Evolutionary conservation across 176 grass and related monocot genomes (phyloP).

Genomic region (Musa acuminata): DNA sequence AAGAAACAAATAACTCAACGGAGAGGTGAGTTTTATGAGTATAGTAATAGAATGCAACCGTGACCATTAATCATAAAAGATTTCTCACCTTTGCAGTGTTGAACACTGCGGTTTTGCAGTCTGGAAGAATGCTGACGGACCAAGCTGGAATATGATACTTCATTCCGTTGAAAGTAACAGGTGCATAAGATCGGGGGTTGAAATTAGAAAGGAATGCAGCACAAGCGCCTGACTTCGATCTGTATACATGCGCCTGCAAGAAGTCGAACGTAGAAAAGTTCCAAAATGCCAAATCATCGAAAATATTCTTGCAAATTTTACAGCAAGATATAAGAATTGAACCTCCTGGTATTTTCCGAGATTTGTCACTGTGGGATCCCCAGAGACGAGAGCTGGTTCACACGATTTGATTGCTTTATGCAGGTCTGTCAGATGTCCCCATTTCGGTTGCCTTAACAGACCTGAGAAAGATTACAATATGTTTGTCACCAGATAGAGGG

Average conservation of each 20-base stretch:
- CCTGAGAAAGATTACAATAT: constrained; percentile 30
- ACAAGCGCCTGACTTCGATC: constrained; percentile 49
- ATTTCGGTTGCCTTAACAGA: constrained; percentile 80
- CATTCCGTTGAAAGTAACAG: constrained; percentile 48
- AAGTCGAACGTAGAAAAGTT: neutral
- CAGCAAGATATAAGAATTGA: neutral
- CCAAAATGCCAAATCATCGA: neutral
- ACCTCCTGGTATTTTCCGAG: constrained; percentile 74
- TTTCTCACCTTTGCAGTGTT: constrained; percentile 73
- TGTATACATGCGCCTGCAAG: constrained; percentile 62
- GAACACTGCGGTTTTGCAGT: constrained; percentile 75
- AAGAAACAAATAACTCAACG: too few relatives aligned
- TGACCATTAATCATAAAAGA: neutral
- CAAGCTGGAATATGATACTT: constrained; percentile 61
- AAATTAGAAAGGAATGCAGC: constrained; percentile 79
- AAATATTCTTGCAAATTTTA: neutral
- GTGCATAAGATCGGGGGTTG: constrained; percentile 36
- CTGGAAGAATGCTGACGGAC: constrained; percentile 84
- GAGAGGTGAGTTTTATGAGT: too few relatives aligned
- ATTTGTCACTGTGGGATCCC: constrained; percentile 39
- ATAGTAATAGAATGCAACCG: neutral
- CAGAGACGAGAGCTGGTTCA: constrained; percentile 47
- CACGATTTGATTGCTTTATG: constrained; percentile 84
- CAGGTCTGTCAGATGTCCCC: constrained; percentile 86
- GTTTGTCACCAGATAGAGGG: neutral